Conservation (phyloP, 768 basidiomycete genomes). For the Lyophyllum decastes region DNA sequence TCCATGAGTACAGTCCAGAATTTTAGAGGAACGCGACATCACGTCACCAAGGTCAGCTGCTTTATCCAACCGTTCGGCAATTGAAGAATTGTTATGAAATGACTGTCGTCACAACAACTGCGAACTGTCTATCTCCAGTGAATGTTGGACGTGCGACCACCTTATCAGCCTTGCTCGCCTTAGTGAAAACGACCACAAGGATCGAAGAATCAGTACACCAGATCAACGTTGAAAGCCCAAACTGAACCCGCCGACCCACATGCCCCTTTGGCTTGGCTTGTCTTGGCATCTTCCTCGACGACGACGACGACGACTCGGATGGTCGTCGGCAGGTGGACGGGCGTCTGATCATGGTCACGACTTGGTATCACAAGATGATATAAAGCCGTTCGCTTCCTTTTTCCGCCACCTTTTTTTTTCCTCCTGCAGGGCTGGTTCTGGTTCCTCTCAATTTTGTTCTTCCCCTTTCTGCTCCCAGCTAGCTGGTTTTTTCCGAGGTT, state of each 20-base stretch:
- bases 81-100: not conserved
- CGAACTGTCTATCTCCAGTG: not conserved
- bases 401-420: not conserved
- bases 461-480: no score
- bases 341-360: not conserved
- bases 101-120: not conserved
- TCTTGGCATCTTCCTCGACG: not conserved
- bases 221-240: no score
- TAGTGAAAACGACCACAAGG: not conserved
- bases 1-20: no score
- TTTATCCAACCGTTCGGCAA: no score
- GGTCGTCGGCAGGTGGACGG: not conserved
- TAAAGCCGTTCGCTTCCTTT: no score
- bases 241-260: no score
- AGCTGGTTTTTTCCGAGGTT: no score
- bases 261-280: not conserved
- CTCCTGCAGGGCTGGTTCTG: slow-evolving; percentile 7
- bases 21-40: no score
- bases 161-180: not conserved
- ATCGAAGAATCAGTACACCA: not conserved
- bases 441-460: not conserved
- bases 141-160: not conserved
- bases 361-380: no score
- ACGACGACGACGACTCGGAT: not conserved
- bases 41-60: no score